Evolutionary conservation across 1,284 basidiomycete species (phyloP), one percentile per base, ranked within the genome.

Genomic region (Ceratobasidium sp.): DNA sequence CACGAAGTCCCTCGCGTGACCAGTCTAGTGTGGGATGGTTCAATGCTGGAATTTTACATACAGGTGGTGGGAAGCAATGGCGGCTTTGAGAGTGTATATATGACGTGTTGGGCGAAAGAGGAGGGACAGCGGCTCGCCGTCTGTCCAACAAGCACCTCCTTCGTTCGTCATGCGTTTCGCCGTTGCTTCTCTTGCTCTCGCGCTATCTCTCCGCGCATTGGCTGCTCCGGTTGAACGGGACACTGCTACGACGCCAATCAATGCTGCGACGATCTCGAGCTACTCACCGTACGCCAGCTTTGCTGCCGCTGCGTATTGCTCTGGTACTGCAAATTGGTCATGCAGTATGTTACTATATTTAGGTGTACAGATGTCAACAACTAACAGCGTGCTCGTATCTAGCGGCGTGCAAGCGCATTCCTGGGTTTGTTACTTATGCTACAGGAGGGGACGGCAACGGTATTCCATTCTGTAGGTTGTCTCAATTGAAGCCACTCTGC

Each of bases 391-490:
- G 3, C n/a, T n/a, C 28, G n/a, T 6, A 39, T 23, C 16, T 58
- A 88, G 87, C 77, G 0, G 83, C 84, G 71, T 91, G 89, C 76
- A 69, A 83, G 32, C 85, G 83, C 6, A 89, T 87, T 75, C 76
- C 85, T 0, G 79, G 76, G 2, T 90, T 90, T 77, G 59, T 83
- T 30, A 85, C 87, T 0, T 79, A 86, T 1, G 88, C 88, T 9
- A 83, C 87, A 0, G 89, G 89, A 41, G 89, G 89, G 1, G 84
- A 90, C 75, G 88, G 88, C 0, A 73, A 76, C n/a, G 60, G 52
- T 6, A 78, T 83, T 1, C 89, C 89, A 76, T 87, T 79, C 71
- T 85, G 83, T 84, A 57, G 77, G 82, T 79, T 57, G 21, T 3
- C 9, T 3, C 1, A 34, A 0, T 12, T 18, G 34, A 9, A 52